Evolutionary conservation across 768 basidiomycete species (phyloP).

Genomic region (Phaeolepiota aurea): DNA sequence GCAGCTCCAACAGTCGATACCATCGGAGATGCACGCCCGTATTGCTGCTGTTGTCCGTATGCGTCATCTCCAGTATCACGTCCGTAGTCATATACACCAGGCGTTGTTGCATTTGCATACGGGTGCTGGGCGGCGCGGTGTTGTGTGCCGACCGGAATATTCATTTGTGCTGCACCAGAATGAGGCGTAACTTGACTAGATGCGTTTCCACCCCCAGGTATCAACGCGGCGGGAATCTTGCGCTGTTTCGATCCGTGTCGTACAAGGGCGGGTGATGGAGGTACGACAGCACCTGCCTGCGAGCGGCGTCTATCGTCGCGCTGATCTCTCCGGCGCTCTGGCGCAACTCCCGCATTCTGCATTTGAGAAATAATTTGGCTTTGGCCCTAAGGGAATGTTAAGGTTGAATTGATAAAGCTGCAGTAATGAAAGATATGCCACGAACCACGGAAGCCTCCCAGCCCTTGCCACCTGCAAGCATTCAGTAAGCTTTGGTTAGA

Average conservation of each 20-base stretch:
- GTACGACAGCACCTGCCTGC: conserved; percentile 49
- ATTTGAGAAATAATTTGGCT: conserved; percentile 59
- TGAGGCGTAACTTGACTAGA: conserved; percentile 61
- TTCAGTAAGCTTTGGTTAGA: conserved; percentile 1
- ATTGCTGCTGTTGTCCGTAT: conserved; percentile 48
- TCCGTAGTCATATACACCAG: conserved; percentile 54
- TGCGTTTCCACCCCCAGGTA: conserved; percentile 38
- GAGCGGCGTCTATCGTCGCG: conserved; percentile 62
- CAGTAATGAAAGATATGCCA: conserved; percentile 9
- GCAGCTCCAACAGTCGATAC: conserved; percentile 59
- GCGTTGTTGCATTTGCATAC: conserved; percentile 48
- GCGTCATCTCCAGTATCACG: conserved; percentile 44
- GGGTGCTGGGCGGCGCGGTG: conserved; percentile 53
- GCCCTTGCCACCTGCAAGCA: conserved; percentile 69
- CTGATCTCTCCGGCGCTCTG: conserved; percentile 55
- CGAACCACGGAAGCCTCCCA: conserved; percentile 82
- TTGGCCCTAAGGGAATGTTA: conserved; percentile 35
- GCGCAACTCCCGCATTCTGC: conserved; percentile 41
- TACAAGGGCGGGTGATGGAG: conserved; percentile 74
- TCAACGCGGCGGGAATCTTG: conserved; percentile 51
- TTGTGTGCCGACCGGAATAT: conserved; percentile 56
- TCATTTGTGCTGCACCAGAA: conserved; percentile 68
- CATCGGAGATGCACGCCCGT: conserved; percentile 82
- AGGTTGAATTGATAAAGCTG: conserved; percentile 3
- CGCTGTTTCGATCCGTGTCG: conserved; percentile 69